Conservation (phyloP, 2,329 filamentous ascomycete genomes). For the Ascochyta clinopodiicola region DNA sequence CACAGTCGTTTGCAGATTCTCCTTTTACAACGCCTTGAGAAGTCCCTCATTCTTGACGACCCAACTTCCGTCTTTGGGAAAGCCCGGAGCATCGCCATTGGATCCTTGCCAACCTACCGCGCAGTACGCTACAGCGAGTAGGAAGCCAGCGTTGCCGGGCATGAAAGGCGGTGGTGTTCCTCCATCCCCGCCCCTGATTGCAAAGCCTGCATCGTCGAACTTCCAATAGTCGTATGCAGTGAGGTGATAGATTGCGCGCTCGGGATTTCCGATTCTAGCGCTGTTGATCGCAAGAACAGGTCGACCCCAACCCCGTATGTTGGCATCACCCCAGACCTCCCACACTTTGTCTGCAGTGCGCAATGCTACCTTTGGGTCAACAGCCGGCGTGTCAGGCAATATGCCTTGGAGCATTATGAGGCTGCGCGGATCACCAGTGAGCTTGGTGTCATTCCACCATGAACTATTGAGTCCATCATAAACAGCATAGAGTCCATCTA, state of each 20-base stretch:
- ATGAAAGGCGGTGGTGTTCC: slow-evolving; percentile 65
- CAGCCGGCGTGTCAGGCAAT: slow-evolving; percentile 31
- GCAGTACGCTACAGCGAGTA: slow-evolving; percentile 62
- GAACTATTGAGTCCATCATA: slow-evolving; percentile 57
- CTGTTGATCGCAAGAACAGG: slow-evolving; percentile 41
- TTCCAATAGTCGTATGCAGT: slow-evolving; percentile 58
- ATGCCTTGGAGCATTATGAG: slow-evolving; percentile 39
- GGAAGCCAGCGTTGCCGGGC: slow-evolving; percentile 57
- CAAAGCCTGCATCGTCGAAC: slow-evolving; percentile 61
- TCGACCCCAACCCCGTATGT: slow-evolving; percentile 40
- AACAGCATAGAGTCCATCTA: slow-evolving; percentile 58
- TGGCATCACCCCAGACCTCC: slow-evolving; percentile 39
- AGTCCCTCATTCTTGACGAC: slow-evolving; percentile 32
- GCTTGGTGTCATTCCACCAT: slow-evolving; percentile 34
- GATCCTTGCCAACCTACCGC: slow-evolving; percentile 60
- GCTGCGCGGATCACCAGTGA: slow-evolving; percentile 34
- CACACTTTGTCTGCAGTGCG: slow-evolving; percentile 35
- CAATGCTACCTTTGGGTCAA: slow-evolving; percentile 31
- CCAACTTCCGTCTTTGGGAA: slow-evolving; percentile 31
- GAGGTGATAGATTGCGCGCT: slow-evolving; percentile 46
- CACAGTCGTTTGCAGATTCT: slow-evolving; percentile 11
- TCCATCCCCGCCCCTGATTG: slow-evolving; percentile 59
- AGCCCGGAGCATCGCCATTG: slow-evolving; percentile 40
- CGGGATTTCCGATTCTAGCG: slow-evolving; percentile 32
- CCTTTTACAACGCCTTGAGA: slow-evolving; percentile 22